Evolutionary conservation across 2,329 filamentous ascomycete species (phyloP).

Genomic region (Zymoseptoria pseudotritici): DNA sequence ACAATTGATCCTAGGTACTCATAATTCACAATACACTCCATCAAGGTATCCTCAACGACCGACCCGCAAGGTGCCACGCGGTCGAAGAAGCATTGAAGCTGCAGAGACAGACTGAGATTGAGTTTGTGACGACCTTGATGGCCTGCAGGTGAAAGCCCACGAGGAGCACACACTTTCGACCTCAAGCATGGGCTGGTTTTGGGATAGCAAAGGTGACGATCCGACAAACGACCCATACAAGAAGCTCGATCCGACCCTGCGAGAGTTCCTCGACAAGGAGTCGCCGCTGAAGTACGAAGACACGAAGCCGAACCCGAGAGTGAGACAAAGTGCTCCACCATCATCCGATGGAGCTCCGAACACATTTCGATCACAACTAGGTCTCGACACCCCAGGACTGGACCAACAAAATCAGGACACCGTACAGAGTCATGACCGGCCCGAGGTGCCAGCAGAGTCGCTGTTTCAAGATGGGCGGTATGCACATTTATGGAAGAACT

Average conservation of each 20-base stretch:
- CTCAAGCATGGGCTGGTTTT: constrained; percentile 55
- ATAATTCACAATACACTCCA: not conserved
- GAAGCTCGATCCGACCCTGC: constrained; percentile 73
- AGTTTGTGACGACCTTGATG: not conserved
- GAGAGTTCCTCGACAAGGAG: constrained; percentile 78
- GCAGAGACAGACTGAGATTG: not conserved
- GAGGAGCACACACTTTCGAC: not conserved
- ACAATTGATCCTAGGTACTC: not conserved
- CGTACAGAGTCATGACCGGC: constrained; percentile 23
- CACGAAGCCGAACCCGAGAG: constrained; percentile 6
- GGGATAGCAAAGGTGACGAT: constrained; percentile 40
- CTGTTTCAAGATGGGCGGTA: constrained; percentile 64
- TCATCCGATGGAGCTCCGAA: constrained; percentile 22
- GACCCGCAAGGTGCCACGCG: not conserved
- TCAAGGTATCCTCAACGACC: not conserved
- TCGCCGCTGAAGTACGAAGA: constrained; percentile 61
- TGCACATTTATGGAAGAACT: constrained; percentile 88
- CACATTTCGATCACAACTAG: constrained; percentile 27
- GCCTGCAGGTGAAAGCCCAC: too few species aligned
- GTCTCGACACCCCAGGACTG: constrained; percentile 15
- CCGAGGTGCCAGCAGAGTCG: constrained; percentile 45
- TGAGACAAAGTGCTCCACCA: constrained; percentile 16
- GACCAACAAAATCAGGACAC: constrained; percentile 17
- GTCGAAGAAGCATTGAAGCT: not conserved
- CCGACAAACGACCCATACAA: constrained; percentile 56